Evolutionary conservation across 2,329 filamentous ascomycete species (phyloP).

Genomic region (Aplosporella prunicola): DNA sequence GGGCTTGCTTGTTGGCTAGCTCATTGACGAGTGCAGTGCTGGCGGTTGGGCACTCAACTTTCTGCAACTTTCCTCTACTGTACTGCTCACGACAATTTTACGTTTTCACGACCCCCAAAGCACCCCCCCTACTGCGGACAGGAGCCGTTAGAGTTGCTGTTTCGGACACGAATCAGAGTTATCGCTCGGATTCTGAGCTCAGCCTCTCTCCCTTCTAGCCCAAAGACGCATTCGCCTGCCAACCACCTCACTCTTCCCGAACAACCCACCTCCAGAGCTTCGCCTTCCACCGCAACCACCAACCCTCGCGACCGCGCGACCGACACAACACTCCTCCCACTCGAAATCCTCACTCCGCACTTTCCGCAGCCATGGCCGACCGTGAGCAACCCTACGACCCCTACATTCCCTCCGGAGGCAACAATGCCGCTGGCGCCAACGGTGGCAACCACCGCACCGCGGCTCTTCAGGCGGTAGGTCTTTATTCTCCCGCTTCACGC

Average conservation of each 20-base stretch:
- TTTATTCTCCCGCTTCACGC: neutral
- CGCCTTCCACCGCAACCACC: constrained; percentile 9
- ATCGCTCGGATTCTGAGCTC: no score
- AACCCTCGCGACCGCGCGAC: constrained; percentile 1
- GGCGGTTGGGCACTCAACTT: no score
- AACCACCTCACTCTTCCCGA: constrained; percentile 18
- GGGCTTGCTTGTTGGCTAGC: no score
- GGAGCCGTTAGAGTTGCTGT: no score
- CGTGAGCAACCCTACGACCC: constrained; percentile 69
- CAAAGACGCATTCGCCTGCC: constrained; percentile 14
- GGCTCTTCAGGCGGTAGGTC: constrained; percentile 77
- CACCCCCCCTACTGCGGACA: no score
- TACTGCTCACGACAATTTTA: no score
- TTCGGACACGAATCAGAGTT: no score
- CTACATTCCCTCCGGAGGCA: constrained; percentile 68
- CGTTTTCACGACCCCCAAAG: no score
- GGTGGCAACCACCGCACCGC: constrained; percentile 55
- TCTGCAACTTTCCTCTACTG: no score
- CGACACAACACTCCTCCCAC: constrained; percentile 14
- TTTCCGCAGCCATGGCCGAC: constrained; percentile 41
- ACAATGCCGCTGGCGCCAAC: constrained; percentile 29
- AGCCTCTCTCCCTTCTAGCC: constrained; percentile 11
- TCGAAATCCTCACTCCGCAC: neutral
- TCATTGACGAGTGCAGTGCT: no score
- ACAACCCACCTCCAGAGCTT: constrained; percentile 13